phyloP scores from a whole-genome alignment of 2,329 filamentous ascomycete genomes.

The Pseudopyrenochaeta lycopersici region DNA sequence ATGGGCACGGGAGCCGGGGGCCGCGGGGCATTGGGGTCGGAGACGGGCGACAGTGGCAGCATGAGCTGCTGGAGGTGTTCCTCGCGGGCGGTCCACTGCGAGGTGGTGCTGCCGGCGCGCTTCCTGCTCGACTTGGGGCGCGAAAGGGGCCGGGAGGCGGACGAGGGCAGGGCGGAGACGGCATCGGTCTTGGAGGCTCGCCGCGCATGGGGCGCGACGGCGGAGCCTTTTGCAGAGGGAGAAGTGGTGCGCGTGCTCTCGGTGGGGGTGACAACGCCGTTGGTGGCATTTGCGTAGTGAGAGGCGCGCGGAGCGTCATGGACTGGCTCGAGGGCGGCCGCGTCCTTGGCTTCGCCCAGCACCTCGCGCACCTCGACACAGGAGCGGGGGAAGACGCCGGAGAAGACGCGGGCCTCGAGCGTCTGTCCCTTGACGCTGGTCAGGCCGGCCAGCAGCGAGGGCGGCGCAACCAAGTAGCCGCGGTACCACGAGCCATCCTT shows the following conservation, averaged over 20 bases:
- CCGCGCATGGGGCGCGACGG: conserved; percentile 15
- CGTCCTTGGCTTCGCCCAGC: conserved; percentile 67
- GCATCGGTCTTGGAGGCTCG: conserved; percentile 36
- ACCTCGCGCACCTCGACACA: conserved; percentile 96
- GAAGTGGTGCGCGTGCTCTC: conserved; percentile 47
- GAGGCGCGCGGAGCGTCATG: conserved; percentile 26
- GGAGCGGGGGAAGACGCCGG: conserved; percentile 94
- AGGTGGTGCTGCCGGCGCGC: conserved; percentile 45
- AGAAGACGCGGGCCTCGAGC: conserved; percentile 94
- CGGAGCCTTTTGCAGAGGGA: conserved; percentile 25
- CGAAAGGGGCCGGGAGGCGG: conserved; percentile 37
- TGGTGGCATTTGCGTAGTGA: conserved; percentile 38
- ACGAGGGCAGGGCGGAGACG: conserved; percentile 32
- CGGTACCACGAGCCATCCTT: conserved; percentile 88
- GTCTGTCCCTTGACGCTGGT: conserved; percentile 92
- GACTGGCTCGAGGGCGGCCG: conserved; percentile 21
- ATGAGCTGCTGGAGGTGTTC: conserved; percentile 50
- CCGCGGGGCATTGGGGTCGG: conserved; percentile 73
- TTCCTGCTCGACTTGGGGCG: conserved; percentile 41
- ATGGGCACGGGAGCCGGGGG: conserved; percentile 94
- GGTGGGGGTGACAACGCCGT: conserved; percentile 49
- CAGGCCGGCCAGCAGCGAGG: conserved; percentile 88
- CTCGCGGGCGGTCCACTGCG: conserved; percentile 50
- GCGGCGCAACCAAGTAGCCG: conserved; percentile 93
- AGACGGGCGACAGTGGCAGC: conserved; percentile 51